These are phyloP conservation scores for Fusarium aywerte DNA, from an alignment of 2,329 filamentous ascomycete genomes.

Conservation along the genomic window DNA sequence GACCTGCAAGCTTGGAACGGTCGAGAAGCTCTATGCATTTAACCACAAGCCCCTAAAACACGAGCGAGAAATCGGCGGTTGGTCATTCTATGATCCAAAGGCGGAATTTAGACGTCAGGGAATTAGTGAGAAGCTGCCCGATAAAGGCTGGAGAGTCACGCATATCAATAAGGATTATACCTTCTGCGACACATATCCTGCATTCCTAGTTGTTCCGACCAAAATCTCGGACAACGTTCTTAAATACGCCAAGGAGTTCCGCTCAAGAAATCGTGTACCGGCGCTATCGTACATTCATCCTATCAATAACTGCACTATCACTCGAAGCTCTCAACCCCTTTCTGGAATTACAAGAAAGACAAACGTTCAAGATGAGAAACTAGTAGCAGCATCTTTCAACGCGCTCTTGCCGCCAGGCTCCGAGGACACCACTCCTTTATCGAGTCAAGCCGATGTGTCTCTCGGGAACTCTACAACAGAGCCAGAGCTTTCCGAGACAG, in stretches of 20 bases:
- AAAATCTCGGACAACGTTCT: slow-evolving; percentile 96
- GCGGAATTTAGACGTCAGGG: slow-evolving; percentile 90
- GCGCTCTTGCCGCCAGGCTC: slow-evolving; percentile 50
- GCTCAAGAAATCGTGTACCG: slow-evolving; percentile 89
- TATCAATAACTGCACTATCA: slow-evolving; percentile 96
- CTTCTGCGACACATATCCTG: slow-evolving; percentile 94
- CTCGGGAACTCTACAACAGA: slow-evolving; percentile 51
- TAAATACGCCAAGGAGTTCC: slow-evolving; percentile 90
- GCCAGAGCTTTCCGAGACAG: slow-evolving; percentile 68
- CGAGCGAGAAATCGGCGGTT: slow-evolving; percentile 81
- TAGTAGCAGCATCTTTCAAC: slow-evolving; percentile 90
- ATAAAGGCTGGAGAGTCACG: slow-evolving; percentile 89
- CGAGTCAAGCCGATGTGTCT: slow-evolving; percentile 63
- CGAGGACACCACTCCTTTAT: slow-evolving; percentile 50
- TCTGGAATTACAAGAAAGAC: slow-evolving; percentile 87
- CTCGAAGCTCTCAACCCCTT: slow-evolving; percentile 90
- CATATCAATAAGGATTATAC: slow-evolving; percentile 88
- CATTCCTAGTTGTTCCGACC: slow-evolving; percentile 83
- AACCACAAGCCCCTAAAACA: slow-evolving; percentile 78
- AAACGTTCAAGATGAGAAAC: slow-evolving; percentile 94
- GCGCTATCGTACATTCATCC: slow-evolving; percentile 94
- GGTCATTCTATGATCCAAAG: slow-evolving; percentile 85
- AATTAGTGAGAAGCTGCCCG: slow-evolving; percentile 80
- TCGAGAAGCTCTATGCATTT: slow-evolving; percentile 94
- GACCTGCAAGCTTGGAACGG: slow-evolving; percentile 82